phyloP scores from a whole-genome alignment of 805 yeast species.

The Myxozyma melibiosi region DNA sequence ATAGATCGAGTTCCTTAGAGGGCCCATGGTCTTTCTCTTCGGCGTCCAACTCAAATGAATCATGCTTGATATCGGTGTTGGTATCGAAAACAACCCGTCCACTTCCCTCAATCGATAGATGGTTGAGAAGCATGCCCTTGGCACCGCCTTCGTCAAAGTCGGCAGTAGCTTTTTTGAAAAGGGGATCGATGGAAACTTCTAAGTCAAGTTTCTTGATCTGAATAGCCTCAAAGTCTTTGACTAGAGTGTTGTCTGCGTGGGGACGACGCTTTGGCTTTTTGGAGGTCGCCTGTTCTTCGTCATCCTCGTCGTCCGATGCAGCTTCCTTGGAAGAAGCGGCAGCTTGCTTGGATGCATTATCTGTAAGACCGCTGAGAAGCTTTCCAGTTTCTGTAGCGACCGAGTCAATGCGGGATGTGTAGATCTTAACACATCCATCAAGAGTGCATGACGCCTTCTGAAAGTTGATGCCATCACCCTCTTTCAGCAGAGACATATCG shows the following conservation, averaged over 20 bases:
- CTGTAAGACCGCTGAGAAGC: slow-evolving; percentile 72
- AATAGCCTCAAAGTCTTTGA: slow-evolving; percentile 38
- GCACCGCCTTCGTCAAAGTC: slow-evolving; percentile 52
- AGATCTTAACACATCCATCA: slow-evolving; percentile 93
- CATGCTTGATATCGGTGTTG: slow-evolving; percentile 47
- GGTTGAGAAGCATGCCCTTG: slow-evolving; percentile 50
- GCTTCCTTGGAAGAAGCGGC: slow-evolving; percentile 29
- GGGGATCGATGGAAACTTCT: slow-evolving; percentile 47
- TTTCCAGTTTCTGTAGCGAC: slow-evolving; percentile 89
- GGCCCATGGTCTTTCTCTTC: slow-evolving; percentile 16
- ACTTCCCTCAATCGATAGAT: slow-evolving; percentile 50
- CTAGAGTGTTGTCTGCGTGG: slow-evolving; percentile 40
- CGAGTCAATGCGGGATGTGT: slow-evolving; percentile 86
- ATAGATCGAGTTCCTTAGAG: slow-evolving; percentile 35
- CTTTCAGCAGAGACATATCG: slow-evolving; percentile 72
- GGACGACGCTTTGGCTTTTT: slow-evolving; percentile 30
- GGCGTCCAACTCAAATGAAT: slow-evolving; percentile 36
- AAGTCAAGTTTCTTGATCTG: slow-evolving; percentile 42
- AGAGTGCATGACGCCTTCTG: slow-evolving; percentile 88
- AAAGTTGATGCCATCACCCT: slow-evolving; percentile 79
- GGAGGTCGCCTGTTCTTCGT: slow-evolving; percentile 34
- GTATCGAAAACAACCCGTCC: slow-evolving; percentile 72
- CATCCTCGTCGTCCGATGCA: slow-evolving; percentile 32
- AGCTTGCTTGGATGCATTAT: slow-evolving; percentile 33
- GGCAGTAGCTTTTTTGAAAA: slow-evolving; percentile 48